phyloP scores from a whole-genome alignment of 371 early-diverging fungal species.

The Nematocida parisii region DNA sequence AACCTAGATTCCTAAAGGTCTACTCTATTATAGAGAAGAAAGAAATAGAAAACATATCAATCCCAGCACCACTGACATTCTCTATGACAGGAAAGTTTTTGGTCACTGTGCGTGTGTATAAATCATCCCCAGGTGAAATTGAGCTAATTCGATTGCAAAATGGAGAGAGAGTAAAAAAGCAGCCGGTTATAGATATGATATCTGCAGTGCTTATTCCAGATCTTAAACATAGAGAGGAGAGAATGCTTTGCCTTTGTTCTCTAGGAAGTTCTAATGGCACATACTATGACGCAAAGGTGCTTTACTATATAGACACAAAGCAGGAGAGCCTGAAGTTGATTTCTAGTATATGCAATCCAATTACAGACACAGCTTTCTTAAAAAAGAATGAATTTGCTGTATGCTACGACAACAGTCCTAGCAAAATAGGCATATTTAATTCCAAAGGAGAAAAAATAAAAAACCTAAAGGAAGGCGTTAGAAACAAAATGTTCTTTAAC shows the following conservation, averaged over 20 bases:
- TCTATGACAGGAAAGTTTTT: slow-evolving; percentile 12
- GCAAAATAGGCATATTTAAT: slow-evolving; percentile 58
- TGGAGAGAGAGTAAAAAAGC: slow-evolving; percentile 26
- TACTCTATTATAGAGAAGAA: background rate
- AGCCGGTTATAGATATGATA: slow-evolving; percentile 21
- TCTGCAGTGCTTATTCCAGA: slow-evolving; percentile 18
- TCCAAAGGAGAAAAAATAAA: slow-evolving; percentile 41
- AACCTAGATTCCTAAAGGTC: slow-evolving; percentile 26
- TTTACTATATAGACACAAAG: slow-evolving; percentile 58
- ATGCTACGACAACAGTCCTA: slow-evolving; percentile 67
- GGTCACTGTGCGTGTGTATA: slow-evolving; percentile 26
- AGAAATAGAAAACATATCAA: background rate
- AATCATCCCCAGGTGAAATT: slow-evolving; percentile 19
- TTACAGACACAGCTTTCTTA: slow-evolving; percentile 56
- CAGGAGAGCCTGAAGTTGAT: slow-evolving; percentile 6
- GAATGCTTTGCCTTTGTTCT: slow-evolving; percentile 28
- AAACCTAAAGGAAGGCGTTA: slow-evolving; percentile 60
- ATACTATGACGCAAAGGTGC: slow-evolving; percentile 64
- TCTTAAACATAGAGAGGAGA: background rate
- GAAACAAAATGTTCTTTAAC: slow-evolving; percentile 68
- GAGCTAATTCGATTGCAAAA: slow-evolving; percentile 22
- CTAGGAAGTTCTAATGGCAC: slow-evolving; percentile 60
- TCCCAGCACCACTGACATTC: slow-evolving; percentile 20
- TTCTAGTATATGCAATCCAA: slow-evolving; percentile 26
- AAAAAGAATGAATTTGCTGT: slow-evolving; percentile 63